Evolutionary conservation across 2,329 filamentous ascomycete genomes (phyloP).

Genomic region (Monilinia aucupariae): DNA sequence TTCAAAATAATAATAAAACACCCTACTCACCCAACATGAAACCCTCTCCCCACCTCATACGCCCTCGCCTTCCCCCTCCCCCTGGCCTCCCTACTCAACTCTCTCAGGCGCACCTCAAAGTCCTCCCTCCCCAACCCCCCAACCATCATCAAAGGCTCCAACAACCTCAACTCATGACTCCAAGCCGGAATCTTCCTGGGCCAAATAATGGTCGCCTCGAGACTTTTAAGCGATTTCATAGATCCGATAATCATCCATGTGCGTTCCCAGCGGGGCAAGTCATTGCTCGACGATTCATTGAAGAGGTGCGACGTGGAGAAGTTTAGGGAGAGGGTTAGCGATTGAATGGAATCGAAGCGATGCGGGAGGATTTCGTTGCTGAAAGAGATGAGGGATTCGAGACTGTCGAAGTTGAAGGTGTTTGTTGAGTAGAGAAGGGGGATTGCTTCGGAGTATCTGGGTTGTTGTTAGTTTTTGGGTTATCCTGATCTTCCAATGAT

Average conservation of each 20-base stretch:
- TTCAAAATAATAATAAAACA: not conserved
- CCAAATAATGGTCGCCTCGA: slow-evolving; percentile 23
- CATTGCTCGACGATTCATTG: slow-evolving; percentile 18
- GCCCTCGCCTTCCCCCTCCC: slow-evolving; percentile 14
- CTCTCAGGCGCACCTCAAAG: slow-evolving; percentile 22
- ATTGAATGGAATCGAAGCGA: slow-evolving; percentile 26
- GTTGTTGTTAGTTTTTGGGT: not conserved
- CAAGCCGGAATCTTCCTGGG: slow-evolving; percentile 15
- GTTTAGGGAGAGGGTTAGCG: slow-evolving; percentile 22
- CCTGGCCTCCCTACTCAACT: slow-evolving; percentile 10
- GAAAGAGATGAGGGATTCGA: slow-evolving; percentile 26
- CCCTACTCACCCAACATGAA: not conserved
- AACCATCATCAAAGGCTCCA: slow-evolving; percentile 23
- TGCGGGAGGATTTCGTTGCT: slow-evolving; percentile 23
- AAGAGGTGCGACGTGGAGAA: slow-evolving; percentile 18
- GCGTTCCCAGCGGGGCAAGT: slow-evolving; percentile 24
- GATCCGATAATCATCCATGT: slow-evolving; percentile 25
- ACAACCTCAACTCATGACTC: slow-evolving; percentile 20
- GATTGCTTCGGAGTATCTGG: slow-evolving; percentile 27
- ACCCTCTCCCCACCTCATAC: slow-evolving; percentile 8
- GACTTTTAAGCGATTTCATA: slow-evolving; percentile 20
- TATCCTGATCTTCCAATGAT: not conserved
- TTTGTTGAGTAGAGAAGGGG: slow-evolving; percentile 27
- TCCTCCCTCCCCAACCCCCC: slow-evolving; percentile 10
- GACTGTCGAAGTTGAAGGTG: slow-evolving; percentile 28